Evolutionary conservation across 768 basidiomycete species (phyloP).

Genomic region (Mycena galericulata): DNA sequence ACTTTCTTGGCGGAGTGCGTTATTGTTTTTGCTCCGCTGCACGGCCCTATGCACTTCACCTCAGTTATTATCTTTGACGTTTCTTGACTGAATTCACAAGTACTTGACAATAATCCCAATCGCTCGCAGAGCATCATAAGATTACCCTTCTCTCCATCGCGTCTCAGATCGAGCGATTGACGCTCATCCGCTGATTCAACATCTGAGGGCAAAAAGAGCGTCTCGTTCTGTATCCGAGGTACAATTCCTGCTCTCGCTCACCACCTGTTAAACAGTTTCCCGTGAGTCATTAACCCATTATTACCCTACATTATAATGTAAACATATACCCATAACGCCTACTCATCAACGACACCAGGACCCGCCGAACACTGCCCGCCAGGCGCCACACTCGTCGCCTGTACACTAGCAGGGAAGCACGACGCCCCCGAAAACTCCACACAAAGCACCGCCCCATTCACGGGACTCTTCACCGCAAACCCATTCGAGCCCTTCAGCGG

Average conservation of each 20-base stretch:
- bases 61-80: too few species aligned
- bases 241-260: not conserved
- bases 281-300: constrained; percentile 6
- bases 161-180: too few species aligned
- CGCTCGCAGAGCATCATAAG: too few species aligned
- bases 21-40: too few species aligned
- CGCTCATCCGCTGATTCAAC: too few species aligned
- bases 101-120: too few species aligned
- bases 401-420: constrained; percentile 17
- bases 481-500: constrained; percentile 13
- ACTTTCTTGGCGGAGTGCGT: too few species aligned
- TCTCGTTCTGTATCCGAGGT: constrained; percentile 7
- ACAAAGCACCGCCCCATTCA: constrained; percentile 17
- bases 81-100: too few species aligned
- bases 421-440: constrained; percentile 20
- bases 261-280: constrained; percentile 4
- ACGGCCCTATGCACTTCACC: too few species aligned
- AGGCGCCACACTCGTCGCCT: constrained; percentile 11
- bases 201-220: not conserved
- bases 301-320: not conserved
- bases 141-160: too few species aligned
- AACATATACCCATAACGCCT: constrained; percentile 4
- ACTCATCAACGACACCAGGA: constrained; percentile 10
- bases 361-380: not conserved
- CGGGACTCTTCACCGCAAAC: too few species aligned